Base-by-base conservation (phyloP, 768 basidiomycete species). In the Udeniomyces megalosporus region DNA sequence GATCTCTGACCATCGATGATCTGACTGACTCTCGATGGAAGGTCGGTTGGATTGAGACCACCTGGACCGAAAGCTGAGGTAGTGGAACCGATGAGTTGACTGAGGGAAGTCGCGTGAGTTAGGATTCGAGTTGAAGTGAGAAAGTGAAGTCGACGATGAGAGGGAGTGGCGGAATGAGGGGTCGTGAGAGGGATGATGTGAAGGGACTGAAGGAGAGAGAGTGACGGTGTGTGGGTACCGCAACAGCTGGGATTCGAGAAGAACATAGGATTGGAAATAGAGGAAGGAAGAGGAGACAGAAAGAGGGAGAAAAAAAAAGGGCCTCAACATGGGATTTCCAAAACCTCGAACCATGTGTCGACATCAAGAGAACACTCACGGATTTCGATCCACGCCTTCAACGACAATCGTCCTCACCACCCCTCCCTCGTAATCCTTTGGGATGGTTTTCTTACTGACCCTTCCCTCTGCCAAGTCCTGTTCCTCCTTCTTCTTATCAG, bases 141-240 rank as follows among this genome's bases (percentile, higher is more conserved):
- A 75, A 95, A 91, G 74, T 82, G 86, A 4, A 92, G 78, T 28
- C 88, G 82, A 26, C 81, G 81, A 61, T 83, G 82, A 0, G 81
- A 79, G 26, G 62, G 49, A n/a, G n/a, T n/a, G n/a, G n/a, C n/a
- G 14, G 62, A 48, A 34, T 63, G 62, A 14, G 62, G 62, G 22
- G 56, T 58, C n/a, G 62, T 58, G n/a, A 28, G 28, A 48, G 87
- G 72, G 75, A 86, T 83, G 56, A 87, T 74, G 68, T 86, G 81
- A 32, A 86, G 78, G 68, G 83, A 82, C 66, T 83, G 78, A 2
- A 74, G 66, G 34, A 64, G 62, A 0, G 74, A 66, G 53, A 91
- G 78, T 57, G 81, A 82, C 6, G 88, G 85, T 58, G 84, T 78
- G 71, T 95, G 91, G 17, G 89, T 88, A 12, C 86, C 85, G 60